Evolutionary conservation across 2,329 filamentous ascomycete genomes (phyloP).

Genomic region (Botryotinia narcissicola): DNA sequence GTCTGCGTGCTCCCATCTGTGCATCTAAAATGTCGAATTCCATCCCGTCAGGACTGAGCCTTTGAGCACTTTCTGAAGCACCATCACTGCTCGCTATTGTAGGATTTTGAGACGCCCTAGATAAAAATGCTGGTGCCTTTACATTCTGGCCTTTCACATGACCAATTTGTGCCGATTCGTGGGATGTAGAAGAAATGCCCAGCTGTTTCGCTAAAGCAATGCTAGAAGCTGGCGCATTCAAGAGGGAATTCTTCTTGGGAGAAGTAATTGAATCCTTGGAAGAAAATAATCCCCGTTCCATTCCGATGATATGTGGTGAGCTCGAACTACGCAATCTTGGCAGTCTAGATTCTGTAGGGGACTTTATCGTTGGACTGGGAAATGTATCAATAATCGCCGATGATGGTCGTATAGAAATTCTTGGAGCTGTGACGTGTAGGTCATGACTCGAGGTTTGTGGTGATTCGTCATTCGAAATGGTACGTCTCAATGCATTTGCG

Average conservation of each 20-base stretch:
- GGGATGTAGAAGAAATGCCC: conserved; percentile 1
- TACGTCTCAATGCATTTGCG: conserved; percentile 16
- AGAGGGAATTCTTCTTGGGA: background rate
- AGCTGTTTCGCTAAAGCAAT: conserved; percentile 18
- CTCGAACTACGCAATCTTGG: conserved; percentile 13
- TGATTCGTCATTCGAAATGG: conserved; percentile 11
- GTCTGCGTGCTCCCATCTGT: conserved; percentile 1
- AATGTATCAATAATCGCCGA: conserved; percentile 2
- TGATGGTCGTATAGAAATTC: background rate
- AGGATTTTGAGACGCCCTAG: background rate
- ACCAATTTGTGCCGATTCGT: background rate
- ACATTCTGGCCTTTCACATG: background rate
- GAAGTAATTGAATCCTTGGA: background rate
- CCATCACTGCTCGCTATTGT: conserved; percentile 20
- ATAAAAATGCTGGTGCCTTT: background rate
- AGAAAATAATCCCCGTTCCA: background rate
- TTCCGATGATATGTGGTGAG: conserved; percentile 1
- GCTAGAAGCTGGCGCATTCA: conserved; percentile 12
- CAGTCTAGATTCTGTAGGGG: background rate
- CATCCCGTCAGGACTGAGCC: conserved; percentile 6
- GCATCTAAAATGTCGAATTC: conserved; percentile 19
- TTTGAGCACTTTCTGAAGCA: conserved; percentile 10
- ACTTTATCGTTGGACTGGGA: background rate
- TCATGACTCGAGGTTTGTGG: background rate
- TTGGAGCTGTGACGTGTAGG: background rate